Evolutionary conservation across 2,329 filamentous ascomycete species (phyloP).

Genomic region (Xylariaceae sp.): DNA sequence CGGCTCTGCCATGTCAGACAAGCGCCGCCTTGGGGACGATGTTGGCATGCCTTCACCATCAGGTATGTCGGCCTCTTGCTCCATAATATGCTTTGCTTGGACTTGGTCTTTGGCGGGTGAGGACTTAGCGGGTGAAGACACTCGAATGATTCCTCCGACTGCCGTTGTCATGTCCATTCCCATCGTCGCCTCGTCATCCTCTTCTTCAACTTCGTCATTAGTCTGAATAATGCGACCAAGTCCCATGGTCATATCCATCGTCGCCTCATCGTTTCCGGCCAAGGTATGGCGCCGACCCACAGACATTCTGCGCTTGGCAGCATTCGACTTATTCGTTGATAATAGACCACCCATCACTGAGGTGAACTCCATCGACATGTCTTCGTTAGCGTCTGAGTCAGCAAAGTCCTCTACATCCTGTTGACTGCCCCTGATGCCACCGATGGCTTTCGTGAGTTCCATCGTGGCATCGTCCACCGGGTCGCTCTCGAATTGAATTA

Average conservation of each 20-base stretch:
- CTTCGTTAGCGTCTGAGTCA: slow-evolving; percentile 53
- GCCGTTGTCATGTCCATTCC: slow-evolving; percentile 68
- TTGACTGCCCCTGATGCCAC: slow-evolving; percentile 56
- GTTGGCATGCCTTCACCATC: slow-evolving; percentile 42
- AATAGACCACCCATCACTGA: slow-evolving; percentile 60
- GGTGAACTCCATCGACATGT: slow-evolving; percentile 79
- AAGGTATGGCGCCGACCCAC: slow-evolving; percentile 27
- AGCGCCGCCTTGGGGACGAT: slow-evolving; percentile 35
- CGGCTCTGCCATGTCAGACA: slow-evolving; percentile 31
- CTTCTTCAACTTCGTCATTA: slow-evolving; percentile 36
- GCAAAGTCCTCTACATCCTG: slow-evolving; percentile 32
- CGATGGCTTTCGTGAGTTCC: slow-evolving; percentile 80
- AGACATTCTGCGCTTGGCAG: slow-evolving; percentile 28
- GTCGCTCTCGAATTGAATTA: slow-evolving; percentile 26
- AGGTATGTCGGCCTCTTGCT: slow-evolving; percentile 53
- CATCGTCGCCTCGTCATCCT: slow-evolving; percentile 43
- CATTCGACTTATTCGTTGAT: slow-evolving; percentile 26
- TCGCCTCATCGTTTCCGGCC: slow-evolving; percentile 45
- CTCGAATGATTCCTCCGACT: slow-evolving; percentile 59
- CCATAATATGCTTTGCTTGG: slow-evolving; percentile 57
- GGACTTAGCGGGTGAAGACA: slow-evolving; percentile 35
- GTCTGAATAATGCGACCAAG: slow-evolving; percentile 53
- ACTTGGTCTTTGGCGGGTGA: slow-evolving; percentile 39
- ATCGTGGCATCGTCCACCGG: slow-evolving; percentile 64
- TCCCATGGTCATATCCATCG: slow-evolving; percentile 64